Conservation (phyloP, 1,284 basidiomycete genomes). For the Caloboletus firmus region DNA sequence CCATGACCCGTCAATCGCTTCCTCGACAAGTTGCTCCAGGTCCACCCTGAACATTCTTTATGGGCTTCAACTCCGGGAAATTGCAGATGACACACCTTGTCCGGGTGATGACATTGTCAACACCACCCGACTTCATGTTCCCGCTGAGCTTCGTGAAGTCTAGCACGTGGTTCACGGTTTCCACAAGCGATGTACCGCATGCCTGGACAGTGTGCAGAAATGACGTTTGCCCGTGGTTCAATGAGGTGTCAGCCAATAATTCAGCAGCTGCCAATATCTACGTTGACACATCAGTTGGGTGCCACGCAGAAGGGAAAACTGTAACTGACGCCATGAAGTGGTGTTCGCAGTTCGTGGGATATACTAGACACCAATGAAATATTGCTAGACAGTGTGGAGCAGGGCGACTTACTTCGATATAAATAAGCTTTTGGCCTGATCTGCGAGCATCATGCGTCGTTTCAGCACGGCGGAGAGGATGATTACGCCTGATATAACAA, state of each 20-base stretch:
- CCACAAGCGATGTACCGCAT: conserved; percentile 81
- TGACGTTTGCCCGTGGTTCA: conserved; percentile 81
- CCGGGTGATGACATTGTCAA: conserved; percentile 72
- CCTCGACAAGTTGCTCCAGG: conserved; percentile 88
- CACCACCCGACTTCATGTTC: conserved; percentile 74
- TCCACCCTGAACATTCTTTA: conserved; percentile 59
- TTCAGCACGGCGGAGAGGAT: conserved; percentile 93
- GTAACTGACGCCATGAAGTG: conserved; percentile 73
- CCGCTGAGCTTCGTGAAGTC: conserved; percentile 96
- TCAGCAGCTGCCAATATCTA: conserved; percentile 90
- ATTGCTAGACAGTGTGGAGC: neutral
- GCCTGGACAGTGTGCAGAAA: conserved; percentile 89
- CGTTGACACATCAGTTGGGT: conserved; percentile 8
- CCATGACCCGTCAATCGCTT: conserved; percentile 94
- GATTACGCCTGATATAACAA: conserved; percentile 69
- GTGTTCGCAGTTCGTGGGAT: conserved; percentile 91
- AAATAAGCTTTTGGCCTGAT: conserved; percentile 89
- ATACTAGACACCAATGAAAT: conserved; percentile 54
- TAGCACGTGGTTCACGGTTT: conserved; percentile 94
- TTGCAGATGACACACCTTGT: conserved; percentile 45
- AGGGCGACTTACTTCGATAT: conserved; percentile 73
- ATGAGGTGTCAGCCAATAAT: conserved; percentile 76
- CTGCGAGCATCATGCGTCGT: conserved; percentile 89
- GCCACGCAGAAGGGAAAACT: neutral
- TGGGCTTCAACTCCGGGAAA: neutral